These are phyloP conservation scores for Wickerhamomyces rabaulensis DNA, from an alignment of 805 yeast genomes.

Conservation along the genomic window DNA sequence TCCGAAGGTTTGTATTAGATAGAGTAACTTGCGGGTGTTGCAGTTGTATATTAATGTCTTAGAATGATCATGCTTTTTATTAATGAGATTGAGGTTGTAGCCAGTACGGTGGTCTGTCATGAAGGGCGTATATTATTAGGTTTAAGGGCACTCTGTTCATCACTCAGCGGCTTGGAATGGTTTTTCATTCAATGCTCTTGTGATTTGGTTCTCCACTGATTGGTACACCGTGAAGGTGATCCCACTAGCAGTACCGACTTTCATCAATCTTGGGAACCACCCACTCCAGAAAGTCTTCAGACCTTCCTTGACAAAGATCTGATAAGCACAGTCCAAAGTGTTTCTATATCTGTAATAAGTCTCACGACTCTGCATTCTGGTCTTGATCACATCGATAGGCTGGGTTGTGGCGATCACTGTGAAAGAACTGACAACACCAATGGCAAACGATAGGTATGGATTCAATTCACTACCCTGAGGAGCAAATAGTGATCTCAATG, in stretches of 20 bases:
- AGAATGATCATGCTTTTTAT: background rate
- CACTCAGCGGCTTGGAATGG: conserved; percentile 28
- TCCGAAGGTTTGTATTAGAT: conserved; percentile 24
- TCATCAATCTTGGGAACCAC: conserved; percentile 61
- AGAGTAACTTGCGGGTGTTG: no score
- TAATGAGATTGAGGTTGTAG: background rate
- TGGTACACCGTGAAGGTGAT: conserved; percentile 62
- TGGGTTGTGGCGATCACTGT: conserved; percentile 79
- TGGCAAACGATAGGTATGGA: conserved; percentile 27
- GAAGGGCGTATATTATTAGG: no score
- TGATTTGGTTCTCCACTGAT: conserved; percentile 44
- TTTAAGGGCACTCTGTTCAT: no score
- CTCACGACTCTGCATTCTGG: conserved; percentile 78
- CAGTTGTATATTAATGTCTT: background rate
- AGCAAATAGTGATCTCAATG: conserved; percentile 63
- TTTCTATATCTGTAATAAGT: conserved; percentile 55
- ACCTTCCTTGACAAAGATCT: conserved; percentile 44
- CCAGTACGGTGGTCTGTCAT: no score
- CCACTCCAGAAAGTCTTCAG: conserved; percentile 49
- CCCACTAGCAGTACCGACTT: conserved; percentile 68
- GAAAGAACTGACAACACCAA: conserved; percentile 61
- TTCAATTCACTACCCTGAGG: conserved; percentile 41
- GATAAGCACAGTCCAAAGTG: conserved; percentile 50
- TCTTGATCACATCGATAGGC: conserved; percentile 83
- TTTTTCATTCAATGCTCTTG: conserved; percentile 30